Evolutionary conservation across 2,329 filamentous ascomycete species (phyloP).

Genomic region (Talaromyces sp.): DNA sequence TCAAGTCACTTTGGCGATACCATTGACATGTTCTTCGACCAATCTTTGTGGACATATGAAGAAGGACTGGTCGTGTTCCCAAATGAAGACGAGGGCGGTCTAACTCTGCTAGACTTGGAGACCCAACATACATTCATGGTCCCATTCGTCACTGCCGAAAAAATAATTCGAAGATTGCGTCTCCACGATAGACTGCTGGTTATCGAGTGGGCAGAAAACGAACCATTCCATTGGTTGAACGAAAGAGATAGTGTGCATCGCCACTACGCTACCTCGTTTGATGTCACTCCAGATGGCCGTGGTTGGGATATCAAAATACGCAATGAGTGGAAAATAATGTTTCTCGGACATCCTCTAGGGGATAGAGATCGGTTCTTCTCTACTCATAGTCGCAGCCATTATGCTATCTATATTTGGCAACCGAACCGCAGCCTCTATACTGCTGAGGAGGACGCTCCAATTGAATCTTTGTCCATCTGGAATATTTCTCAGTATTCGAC

Average conservation of each 20-base stretch:
- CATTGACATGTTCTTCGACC: slow-evolving; percentile 30
- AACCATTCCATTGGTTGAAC: slow-evolving; percentile 49
- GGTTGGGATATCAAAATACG: slow-evolving; percentile 47
- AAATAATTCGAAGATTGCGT: slow-evolving; percentile 51
- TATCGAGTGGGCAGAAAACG: slow-evolving; percentile 58
- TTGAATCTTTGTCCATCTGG: slow-evolving; percentile 57
- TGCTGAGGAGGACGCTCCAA: slow-evolving; percentile 49
- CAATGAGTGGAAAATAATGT: slow-evolving; percentile 58
- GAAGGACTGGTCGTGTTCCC: slow-evolving; percentile 54
- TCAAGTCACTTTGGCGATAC: slow-evolving; percentile 27
- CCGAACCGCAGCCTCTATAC: slow-evolving; percentile 51
- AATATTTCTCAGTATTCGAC: slow-evolving; percentile 48
- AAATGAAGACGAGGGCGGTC: slow-evolving; percentile 24
- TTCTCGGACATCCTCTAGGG: slow-evolving; percentile 51
- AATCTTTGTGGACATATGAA: slow-evolving; percentile 52
- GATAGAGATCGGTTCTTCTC: slow-evolving; percentile 59
- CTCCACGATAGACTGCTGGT: slow-evolving; percentile 52
- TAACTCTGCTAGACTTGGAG: slow-evolving; percentile 48
- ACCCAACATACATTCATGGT: slow-evolving; percentile 40
- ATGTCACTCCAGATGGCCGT: slow-evolving; percentile 31
- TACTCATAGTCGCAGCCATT: slow-evolving; percentile 54
- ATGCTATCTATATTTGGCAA: slow-evolving; percentile 59
- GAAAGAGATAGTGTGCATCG: slow-evolving; percentile 48
- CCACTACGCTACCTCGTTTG: slow-evolving; percentile 57
- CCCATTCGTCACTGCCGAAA: slow-evolving; percentile 47